Evolutionary conservation across 2,329 filamentous ascomycete species (phyloP), one percentile per base, ranked within the genome.

Genomic region (Alternaria dauci): DNA sequence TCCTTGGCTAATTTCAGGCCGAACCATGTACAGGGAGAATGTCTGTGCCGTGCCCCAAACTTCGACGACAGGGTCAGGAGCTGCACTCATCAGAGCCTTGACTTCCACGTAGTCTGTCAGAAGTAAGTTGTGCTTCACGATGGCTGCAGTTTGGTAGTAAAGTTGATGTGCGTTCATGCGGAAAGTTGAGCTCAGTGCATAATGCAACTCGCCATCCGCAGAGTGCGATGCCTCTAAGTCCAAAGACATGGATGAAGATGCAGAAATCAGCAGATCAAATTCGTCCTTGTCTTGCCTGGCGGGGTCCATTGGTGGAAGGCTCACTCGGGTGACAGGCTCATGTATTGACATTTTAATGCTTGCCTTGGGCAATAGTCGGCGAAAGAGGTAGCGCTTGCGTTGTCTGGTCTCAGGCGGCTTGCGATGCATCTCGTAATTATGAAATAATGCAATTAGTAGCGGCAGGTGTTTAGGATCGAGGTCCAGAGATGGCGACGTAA

Each of bases 201-300:
- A 99, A 74, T 97, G 91, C 4, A 93, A 81, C 34, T 96, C 91
- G 58, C 91, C 91, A 36, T 92, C 87, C 0, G 90, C 84, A 3
- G 93, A 95, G 79, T 99, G 95, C n/a, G 93, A 97, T 0, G 95
- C 97, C 74, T 99, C 95, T 48, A 96, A 86, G 71, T 99, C 95
- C 23, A 98, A 81, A 0, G 94, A 96, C 38, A 98, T 88, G 0
- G 94, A 97, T 0, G 96, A 98, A 11, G 97, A 92, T 2, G 93
- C 95, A 1, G 93, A 97, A 48, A 99, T 97, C 44, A 99, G 91
- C 30, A 99, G 85, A 74, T 99, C 95, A 68, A 95, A 98, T 67
- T 98, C 94, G 62, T 93, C 92, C 0, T 88, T 85, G 26, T 89
- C 86, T 41, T 78, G 79, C 53, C 81, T 78, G 4, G 76, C 75